Evolutionary conservation across 1,139 yeast species (phyloP).

Genomic region (Diutina rugosa): DNA sequence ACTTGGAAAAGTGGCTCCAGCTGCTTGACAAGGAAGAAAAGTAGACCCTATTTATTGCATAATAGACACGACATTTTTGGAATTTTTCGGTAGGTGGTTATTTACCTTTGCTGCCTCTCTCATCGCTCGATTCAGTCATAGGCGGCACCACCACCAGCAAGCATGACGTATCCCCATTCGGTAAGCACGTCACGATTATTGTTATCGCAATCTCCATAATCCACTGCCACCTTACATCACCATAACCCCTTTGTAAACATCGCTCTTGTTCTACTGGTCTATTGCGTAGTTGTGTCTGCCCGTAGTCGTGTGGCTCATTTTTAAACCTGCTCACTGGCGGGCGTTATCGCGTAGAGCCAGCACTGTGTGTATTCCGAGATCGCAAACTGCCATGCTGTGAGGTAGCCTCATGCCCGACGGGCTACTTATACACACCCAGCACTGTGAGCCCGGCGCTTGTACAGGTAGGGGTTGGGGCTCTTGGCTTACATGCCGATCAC

Average conservation of each 20-base stretch:
- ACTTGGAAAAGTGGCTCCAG: constrained; percentile 45
- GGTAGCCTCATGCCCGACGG: background rate
- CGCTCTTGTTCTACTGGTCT: too few species aligned
- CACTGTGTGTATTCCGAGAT: background rate
- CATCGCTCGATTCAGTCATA: background rate
- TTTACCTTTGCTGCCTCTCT: background rate
- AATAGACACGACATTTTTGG: background rate
- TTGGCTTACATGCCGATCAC: background rate
- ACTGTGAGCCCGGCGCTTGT: background rate
- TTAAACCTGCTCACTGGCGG: background rate
- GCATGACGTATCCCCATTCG: background rate
- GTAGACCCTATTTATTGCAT: background rate
- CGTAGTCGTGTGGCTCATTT: too few species aligned
- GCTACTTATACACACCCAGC: background rate
- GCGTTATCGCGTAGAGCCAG: background rate
- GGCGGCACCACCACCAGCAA: background rate
- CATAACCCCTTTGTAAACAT: too few species aligned
- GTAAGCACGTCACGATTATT: background rate
- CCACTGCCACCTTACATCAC: too few species aligned
- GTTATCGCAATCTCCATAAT: background rate
- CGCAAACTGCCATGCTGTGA: background rate
- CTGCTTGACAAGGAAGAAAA: background rate
- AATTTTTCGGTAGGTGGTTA: background rate
- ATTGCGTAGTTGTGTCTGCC: too few species aligned
- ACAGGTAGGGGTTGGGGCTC: background rate